Base-by-base conservation (phyloP, 2,329 filamentous ascomycete genomes). In the Colletotrichum trifolii region DNA sequence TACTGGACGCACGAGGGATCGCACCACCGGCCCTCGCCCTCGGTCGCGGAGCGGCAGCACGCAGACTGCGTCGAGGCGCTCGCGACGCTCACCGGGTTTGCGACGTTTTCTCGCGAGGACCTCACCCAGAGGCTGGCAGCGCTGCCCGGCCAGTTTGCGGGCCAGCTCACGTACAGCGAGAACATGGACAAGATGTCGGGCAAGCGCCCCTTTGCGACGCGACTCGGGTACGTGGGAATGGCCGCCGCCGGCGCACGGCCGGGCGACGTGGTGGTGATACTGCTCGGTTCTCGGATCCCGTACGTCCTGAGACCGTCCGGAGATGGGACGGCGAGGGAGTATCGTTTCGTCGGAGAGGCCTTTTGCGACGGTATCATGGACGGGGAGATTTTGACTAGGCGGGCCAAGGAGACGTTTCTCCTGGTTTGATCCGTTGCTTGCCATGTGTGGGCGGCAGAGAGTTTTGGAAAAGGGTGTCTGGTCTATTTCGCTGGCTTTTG, bases 231-330 rank as follows among this genome's bases (percentile, higher is more conserved):
- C 49, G 34, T 68, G 50, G 64, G 60, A 35, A 55, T 68, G 67
- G 52, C 42, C 12, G 38, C 64, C 5, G 55, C 59, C 38, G 12
- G 9, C 43, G 52, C 47, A 33, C 54, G 53, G 13, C 48, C 64
- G 25, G 67, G 55, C 13, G 67, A 68, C 15, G 38, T 61, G 17
- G 64, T 67, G 15, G 65, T 66, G 46, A 59, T 67, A 35, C 40
- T 54, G 17, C 36, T 56, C 46, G 65, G 67, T 38, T 53, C 47
- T 54, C 62, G 56, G 36, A 66, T 67, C 12, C 60, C 65, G 33
- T 60, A 67, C 39, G 57, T 66, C 34, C 60, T 68, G 53, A 64
- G 67, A 60, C 65, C 67, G 36, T 54, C 62, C 40, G 40, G 58
- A 47, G 49, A 66, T 35, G 60, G 64, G 61, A 61, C 50, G 38